Base-by-base conservation (phyloP, 495 filamentous ascomycete species). In the Aspergillus affinis region DNA sequence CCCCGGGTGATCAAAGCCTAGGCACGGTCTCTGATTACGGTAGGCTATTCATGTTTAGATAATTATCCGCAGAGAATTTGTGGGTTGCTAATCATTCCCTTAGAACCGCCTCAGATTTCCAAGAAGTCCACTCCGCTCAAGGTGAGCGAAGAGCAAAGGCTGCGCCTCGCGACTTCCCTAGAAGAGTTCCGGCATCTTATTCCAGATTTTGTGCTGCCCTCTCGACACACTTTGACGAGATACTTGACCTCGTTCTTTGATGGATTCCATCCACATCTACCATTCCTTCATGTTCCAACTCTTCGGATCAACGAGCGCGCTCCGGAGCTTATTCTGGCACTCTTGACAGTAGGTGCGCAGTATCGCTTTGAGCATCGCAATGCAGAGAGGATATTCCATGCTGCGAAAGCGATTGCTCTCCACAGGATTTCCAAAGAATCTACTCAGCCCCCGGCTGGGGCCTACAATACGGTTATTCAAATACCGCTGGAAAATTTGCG, bases 221-320 rank as follows among this genome's bases (percentile, higher is more conserved):
- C 73, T n/a, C 70, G 73, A 13, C 72, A 76, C 48, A 76, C 73
- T 1, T 52, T 76, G 48, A 75, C 72, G 6, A 65, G 73, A 45
- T 76, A 76, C 45, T 56, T 76, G 18, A 76, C 70, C 7, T 75
- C 72, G 1, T 75, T 72, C 54, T 75, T 75, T 55, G 71, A 72
- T 27, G 72, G 72, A 19, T 75, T 75, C 19, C 72, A 75, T 21
- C 69, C 72, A 10, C 72, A 75, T 56, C 68, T 75, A 44, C 72
- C 72, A 9, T 75, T 72, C 29, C 69, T 75, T 21, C 72, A 75
- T 55, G 59, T 72, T 10, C 72, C 72, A 0, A 75, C 72, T 3
- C 67, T 75, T 10, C 66, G 70, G 48, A 72, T 75, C 50, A 69
- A 72, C 50, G 71, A 73, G 26, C 71, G 61, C 27, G 60, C 72